Percentiles rank a stretch among this genome's conserved stretches.
These are phyloP conservation scores for Eucalyptus albens DNA, from an alignment of 345 rosid species.

Conservation along the genomic window DNA sequence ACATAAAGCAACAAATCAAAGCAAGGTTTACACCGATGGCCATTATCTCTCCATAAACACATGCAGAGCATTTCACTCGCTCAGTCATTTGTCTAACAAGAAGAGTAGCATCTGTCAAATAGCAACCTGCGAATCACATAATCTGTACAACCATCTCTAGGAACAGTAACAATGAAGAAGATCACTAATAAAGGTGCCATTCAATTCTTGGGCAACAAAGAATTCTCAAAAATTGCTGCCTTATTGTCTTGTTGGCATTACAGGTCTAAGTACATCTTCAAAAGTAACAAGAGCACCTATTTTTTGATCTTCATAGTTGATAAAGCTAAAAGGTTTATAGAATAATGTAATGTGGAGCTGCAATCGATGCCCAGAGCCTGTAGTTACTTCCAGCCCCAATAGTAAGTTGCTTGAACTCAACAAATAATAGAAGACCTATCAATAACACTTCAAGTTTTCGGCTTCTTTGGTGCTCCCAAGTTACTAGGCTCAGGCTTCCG, in stretches of 20 bases:
- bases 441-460: constrained; percentile 26
- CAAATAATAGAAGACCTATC: not conserved
- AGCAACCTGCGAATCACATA: not conserved
- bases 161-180: not conserved
- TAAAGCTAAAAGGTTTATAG: not conserved
- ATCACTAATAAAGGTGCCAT: not conserved
- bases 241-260: not conserved
- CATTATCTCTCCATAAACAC: not conserved
- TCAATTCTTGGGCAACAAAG: not conserved
- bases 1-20: not conserved
- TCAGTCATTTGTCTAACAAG: not conserved
- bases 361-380: not conserved
- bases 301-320: not conserved
- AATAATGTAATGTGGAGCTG: not conserved
- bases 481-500: constrained; percentile 51
- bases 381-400: not conserved
- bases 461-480: constrained; percentile 35
- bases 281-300: not conserved
- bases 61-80: not conserved
- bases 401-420: not conserved
- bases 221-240: not conserved
- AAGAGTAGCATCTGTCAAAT: not conserved
- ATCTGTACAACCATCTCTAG: not conserved
- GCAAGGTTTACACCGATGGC: not conserved
- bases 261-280: not conserved